phyloP scores from a whole-genome alignment of 2,329 filamentous ascomycete species.

The Pseudogymnoascus sp. region DNA sequence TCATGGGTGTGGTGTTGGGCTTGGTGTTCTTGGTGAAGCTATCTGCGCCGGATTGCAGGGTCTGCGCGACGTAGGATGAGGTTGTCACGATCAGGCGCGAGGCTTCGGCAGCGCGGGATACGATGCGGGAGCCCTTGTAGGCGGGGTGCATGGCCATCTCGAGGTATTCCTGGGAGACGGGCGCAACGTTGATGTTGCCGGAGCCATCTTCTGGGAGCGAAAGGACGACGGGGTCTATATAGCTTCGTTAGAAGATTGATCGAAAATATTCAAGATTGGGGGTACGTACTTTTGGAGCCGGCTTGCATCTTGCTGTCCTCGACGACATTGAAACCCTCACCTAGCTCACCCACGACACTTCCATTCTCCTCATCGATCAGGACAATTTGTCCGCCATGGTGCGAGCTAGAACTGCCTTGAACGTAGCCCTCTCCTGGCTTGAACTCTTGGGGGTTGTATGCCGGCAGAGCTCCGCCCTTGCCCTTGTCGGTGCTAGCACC shows the following conservation, averaged over 20 bases:
- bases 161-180: constrained; percentile 63
- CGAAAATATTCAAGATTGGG: not conserved
- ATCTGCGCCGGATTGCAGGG: constrained; percentile 69
- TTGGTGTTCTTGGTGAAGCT: constrained; percentile 73
- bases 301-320: constrained; percentile 69
- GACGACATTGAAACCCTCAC: constrained; percentile 71
- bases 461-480: constrained; percentile 33
- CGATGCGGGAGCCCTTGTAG: constrained; percentile 81
- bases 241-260: constrained; percentile 9
- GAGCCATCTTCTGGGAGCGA: constrained; percentile 61
- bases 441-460: constrained; percentile 78
- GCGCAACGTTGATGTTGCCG: constrained; percentile 59
- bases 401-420: constrained; percentile 50
- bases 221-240: constrained; percentile 68
- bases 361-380: constrained; percentile 94
- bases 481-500: constrained; percentile 14
- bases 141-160: constrained; percentile 76
- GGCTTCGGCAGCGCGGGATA: constrained; percentile 78
- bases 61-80: constrained; percentile 69
- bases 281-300: constrained; percentile 73
- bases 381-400: constrained; percentile 70
- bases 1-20: constrained; percentile 71
- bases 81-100: constrained; percentile 89
- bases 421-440: constrained; percentile 73
- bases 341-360: constrained; percentile 85